These are phyloP conservation scores for Adansonia digitata DNA, from an alignment of 345 rosid species.

Conservation along the genomic window DNA sequence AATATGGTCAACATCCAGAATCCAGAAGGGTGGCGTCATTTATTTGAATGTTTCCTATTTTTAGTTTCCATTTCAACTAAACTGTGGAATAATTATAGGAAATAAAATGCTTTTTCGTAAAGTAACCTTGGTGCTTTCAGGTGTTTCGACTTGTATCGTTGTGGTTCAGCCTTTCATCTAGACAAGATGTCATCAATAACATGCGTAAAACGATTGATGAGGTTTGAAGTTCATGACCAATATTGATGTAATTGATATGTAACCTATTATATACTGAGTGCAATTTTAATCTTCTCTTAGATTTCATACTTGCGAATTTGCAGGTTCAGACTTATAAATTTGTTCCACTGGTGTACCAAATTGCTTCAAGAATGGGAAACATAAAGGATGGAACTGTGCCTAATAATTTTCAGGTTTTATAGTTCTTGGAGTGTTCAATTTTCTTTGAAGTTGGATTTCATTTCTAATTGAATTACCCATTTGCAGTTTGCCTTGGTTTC, in stretches of 20 bases:
- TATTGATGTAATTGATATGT: neutral
- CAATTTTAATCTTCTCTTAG: neutral
- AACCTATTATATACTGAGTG: neutral
- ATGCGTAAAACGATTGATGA: constrained; percentile 66
- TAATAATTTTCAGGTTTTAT: constrained; percentile 71
- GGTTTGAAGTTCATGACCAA: constrained; percentile 35
- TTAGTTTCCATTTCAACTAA: neutral
- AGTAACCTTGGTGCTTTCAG: constrained; percentile 34
- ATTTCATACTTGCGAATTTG: constrained; percentile 13
- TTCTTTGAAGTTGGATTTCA: constrained; percentile 10
- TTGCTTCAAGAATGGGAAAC: constrained; percentile 95
- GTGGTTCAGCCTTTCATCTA: constrained; percentile 85
- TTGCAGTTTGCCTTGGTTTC: constrained; percentile 86
- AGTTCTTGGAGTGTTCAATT: constrained; percentile 2
- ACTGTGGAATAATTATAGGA: neutral
- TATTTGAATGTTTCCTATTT: neutral
- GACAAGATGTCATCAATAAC: constrained; percentile 59
- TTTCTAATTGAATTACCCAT: constrained; percentile 25
- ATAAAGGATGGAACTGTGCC: constrained; percentile 63
- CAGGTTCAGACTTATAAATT: constrained; percentile 95
- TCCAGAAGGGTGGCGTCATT: neutral
- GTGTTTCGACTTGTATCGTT: constrained; percentile 81
- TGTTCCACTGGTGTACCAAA: constrained; percentile 86
- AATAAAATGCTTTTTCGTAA: neutral
- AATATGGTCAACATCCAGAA: neutral